Base-by-base conservation (phyloP, 139 green algal genomes). In the Tetraselmis chui region DNA sequence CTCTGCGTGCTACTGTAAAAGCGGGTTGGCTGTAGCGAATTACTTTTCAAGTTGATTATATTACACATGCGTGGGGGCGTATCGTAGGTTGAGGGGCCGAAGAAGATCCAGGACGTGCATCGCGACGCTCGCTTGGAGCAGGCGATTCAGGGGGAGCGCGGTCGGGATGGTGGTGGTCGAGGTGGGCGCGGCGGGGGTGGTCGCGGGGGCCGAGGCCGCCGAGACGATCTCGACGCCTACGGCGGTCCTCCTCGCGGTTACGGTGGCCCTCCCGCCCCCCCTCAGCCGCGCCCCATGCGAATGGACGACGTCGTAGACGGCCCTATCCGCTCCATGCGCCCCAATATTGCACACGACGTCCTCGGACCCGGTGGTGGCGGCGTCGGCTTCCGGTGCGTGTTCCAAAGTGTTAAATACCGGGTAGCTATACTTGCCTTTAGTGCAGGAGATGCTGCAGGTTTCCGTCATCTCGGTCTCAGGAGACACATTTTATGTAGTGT, bases 41-140 rank as follows among this genome's bases (percentile, higher is more conserved):
- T n/a, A n/a, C n/a, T n/a, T n/a, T n/a, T n/a, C n/a, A n/a, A n/a
- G n/a, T n/a, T n/a, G n/a, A n/a, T n/a, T n/a, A n/a, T n/a, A n/a
- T n/a, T n/a, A n/a, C n/a, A n/a, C n/a, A n/a, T n/a, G n/a, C n/a
- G n/a, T n/a, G n/a, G 5, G 5, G 45, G 18, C 45, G 11, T 5
- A 67, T 67, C 45, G 45, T 18, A 67, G 45, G 45, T 85, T 25
- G 95, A 98, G 86, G 95, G 95, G 24, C 95, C 95, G 80, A 98
- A 97, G 90, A 96, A 89, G 81, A 97, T 98, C 75, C 82, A 88
- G 32, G 89, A 94, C 78, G 91, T 95, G 32, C 92, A 94, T 81
- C 59, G 77, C 0, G 87, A 94, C 26, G 92, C 90, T 67, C 1
- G 32, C 76, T 30, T 77, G 87, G 81, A 32, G 59, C 32, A 79